Conservation (phyloP, 345 rosid genomes). For the Schrenkiella parvula region DNA sequence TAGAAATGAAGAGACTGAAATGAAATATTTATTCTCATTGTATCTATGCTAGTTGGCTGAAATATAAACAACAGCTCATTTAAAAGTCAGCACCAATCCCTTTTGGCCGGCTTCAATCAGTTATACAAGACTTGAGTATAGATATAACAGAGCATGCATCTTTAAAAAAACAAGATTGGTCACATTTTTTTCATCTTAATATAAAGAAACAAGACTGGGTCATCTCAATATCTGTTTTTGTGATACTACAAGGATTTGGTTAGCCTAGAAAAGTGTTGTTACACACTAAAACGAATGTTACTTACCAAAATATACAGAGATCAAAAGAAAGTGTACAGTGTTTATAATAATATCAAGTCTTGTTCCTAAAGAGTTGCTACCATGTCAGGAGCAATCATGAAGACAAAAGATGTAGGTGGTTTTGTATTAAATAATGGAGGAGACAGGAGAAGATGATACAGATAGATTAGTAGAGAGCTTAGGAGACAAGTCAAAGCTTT, state of each 20-base stretch:
- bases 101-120: conserved; percentile 32
- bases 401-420: neutral
- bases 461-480: conserved; percentile 33
- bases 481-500: conserved; percentile 35
- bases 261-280: neutral
- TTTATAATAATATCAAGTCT: conserved; percentile 1
- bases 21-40: too few relatives aligned
- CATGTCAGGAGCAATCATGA: conserved; percentile 33
- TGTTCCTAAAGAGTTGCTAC: conserved; percentile 22
- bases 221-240: conserved; percentile 4
- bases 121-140: neutral
- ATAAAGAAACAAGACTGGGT: neutral
- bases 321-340: neutral
- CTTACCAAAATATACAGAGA: neutral
- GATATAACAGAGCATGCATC: conserved; percentile 15
- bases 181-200: neutral
- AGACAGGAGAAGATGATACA: conserved; percentile 33
- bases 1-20: neutral
- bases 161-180: neutral
- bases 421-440: conserved; percentile 10
- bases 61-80: conserved; percentile 23
- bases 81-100: conserved; percentile 18
- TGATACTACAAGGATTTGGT: neutral
- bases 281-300: neutral
- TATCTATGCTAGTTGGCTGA: conserved; percentile 22